Conservation (phyloP, 352 stramenopile genomes). For the Globisporangium orthogonon region DNA sequence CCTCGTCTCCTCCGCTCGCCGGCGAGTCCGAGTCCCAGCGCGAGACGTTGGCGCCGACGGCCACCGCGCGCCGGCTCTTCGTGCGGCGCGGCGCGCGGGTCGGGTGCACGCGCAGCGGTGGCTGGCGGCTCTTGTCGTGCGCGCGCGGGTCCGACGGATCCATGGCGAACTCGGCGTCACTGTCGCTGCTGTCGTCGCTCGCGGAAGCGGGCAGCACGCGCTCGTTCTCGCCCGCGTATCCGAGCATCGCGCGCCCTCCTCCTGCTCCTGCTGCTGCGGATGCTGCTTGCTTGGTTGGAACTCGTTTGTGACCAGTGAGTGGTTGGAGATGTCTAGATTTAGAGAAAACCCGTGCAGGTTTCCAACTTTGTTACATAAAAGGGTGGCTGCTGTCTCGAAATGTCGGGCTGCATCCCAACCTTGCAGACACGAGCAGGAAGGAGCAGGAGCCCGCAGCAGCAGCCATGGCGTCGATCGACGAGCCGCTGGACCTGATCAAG, state of each 20-base stretch:
- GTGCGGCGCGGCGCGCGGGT: conserved; percentile 16
- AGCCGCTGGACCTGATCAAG: conserved; percentile 98
- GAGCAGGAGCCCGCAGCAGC: not conserved
- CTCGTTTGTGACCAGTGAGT: conserved; percentile 8
- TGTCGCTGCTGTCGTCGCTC: conserved; percentile 26
- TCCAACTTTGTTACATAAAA: too few species aligned
- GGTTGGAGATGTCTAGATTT: not conserved
- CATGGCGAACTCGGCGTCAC: conserved; percentile 54
- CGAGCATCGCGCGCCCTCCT: conserved; percentile 15
- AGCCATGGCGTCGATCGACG: conserved; percentile 84
- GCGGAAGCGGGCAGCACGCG: conserved; percentile 12
- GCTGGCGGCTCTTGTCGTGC: conserved; percentile 24
- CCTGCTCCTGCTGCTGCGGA: not conserved
- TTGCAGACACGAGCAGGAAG: not conserved
- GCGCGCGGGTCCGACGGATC: conserved; percentile 72
- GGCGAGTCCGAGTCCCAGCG: conserved; percentile 66
- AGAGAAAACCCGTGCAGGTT: conserved; percentile 1
- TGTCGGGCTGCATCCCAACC: not conserved
- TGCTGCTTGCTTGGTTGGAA: not conserved
- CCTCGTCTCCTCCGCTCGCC: conserved; percentile 2
- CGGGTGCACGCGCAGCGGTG: conserved; percentile 23
- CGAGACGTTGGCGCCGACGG: conserved; percentile 14
- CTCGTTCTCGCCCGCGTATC: conserved; percentile 24
- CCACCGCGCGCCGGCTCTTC: conserved; percentile 13
- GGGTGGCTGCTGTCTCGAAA: not conserved